Evolutionary conservation across 2,329 filamentous ascomycete genomes (phyloP).

Genomic region (Exophiala spinifera): DNA sequence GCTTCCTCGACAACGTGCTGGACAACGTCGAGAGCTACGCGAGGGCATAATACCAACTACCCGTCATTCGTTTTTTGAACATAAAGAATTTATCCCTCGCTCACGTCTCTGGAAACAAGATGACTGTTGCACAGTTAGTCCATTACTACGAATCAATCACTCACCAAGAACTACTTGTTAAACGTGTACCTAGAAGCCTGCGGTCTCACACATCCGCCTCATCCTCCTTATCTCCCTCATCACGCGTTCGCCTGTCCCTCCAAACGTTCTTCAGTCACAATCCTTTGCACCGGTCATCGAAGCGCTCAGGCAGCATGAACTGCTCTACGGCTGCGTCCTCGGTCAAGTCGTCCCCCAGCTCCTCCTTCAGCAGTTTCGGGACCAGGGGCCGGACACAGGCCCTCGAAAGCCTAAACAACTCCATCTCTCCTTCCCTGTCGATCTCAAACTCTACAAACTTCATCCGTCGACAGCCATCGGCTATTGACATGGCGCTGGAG

Average conservation of each 20-base stretch:
- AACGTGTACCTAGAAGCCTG: constrained; percentile 20
- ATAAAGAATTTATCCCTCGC: not conserved
- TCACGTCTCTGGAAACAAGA: constrained; percentile 1
- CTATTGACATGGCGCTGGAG: constrained; percentile 43
- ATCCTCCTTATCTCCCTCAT: not conserved
- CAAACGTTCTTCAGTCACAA: constrained; percentile 25
- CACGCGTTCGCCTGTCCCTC: constrained; percentile 19
- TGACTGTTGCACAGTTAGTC: constrained; percentile 27
- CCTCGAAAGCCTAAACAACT: constrained; percentile 32
- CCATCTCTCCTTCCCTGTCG: constrained; percentile 5
- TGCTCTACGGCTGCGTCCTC: constrained; percentile 16
- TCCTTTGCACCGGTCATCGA: constrained; percentile 11
- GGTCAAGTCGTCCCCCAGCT: constrained; percentile 30
- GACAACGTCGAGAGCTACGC: constrained; percentile 13
- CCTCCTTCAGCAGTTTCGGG: constrained; percentile 33
- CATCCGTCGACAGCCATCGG: constrained; percentile 42
- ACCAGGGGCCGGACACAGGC: constrained; percentile 27
- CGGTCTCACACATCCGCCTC: constrained; percentile 18
- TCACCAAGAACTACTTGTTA: constrained; percentile 17
- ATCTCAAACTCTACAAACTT: constrained; percentile 28
- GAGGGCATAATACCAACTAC: not conserved
- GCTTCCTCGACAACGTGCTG: constrained; percentile 8
- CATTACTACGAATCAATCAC: constrained; percentile 20
- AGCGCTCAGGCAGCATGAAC: constrained; percentile 10
- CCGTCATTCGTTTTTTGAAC: not conserved